Evolutionary conservation across 306 rosid genomes (phyloP), one percentile per base, ranked within the genome.

Genomic region (Acmispon strigosus): DNA sequence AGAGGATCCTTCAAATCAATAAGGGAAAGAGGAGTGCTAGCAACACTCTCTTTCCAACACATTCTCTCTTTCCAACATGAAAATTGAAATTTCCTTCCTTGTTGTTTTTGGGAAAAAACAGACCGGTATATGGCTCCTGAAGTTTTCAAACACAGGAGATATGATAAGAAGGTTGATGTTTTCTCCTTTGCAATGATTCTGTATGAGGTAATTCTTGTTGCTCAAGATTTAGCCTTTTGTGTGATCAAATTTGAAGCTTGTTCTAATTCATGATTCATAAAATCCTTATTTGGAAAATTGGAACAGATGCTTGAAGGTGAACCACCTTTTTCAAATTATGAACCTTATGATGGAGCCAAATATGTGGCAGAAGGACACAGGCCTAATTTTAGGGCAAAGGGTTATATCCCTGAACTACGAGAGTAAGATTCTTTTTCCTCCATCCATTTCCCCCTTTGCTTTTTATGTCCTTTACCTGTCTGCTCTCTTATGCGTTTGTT

Each of bases 111-210:
- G 34, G 39, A 56, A 61, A 78, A 64, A 49, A 78, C 72, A 92
- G 98, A 92, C 71, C 98, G 96, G 59, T 92, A 92, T 76, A 92
- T 92, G 96, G 97, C 97, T 78, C 97, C 98, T 11, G 98, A 92
- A 86, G 98, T 92, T 78, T 84, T 92, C 65, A 92, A 80, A 85
- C 98, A 92, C 80, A 77, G 91, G 76, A 85, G 75, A 79, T 92
- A 92, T 56, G 98, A 92, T 68, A 92, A 89, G 83, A 92, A 92
- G 86, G 96, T 92, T 53, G 98, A 92, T 62, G 98, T 92, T 60
- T 92, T 92, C 89, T 92, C 98, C 34, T 89, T 92, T 29, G 98
- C 92, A 17, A 89, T 92, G 98, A 92, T 92, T 78, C 76, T 92
- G 49, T 92, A 87, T 41, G 98, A 92, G 98, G 98, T 92, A 89